Base-by-base conservation (phyloP, 441 rosid species). In the Populus hybrid region DNA sequence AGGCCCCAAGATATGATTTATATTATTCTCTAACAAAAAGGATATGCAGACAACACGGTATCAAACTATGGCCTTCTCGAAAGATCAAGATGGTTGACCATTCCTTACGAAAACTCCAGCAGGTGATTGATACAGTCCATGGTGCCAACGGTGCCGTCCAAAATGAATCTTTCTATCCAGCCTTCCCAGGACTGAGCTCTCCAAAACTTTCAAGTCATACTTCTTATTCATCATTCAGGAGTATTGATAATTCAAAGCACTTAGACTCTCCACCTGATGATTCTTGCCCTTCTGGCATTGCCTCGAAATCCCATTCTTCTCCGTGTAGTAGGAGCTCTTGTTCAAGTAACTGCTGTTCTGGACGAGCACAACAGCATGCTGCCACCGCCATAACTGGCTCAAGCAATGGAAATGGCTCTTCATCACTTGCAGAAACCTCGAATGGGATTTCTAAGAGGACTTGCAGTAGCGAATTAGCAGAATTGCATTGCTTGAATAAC, bases 391-490 rank as follows among this genome's bases (percentile, higher is more conserved):
- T 46, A 11, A 63, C 67, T 78, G 79, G 75, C 66, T 21, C 16
- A 36, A 79, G 66, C 75, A 38, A 66, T 66, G 82, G 82, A 72
- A 88, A 83, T 61, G 57, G 18, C 57, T 79, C 79, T 63, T 72
- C 79, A 40, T 72, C 79, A 40, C 24, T 74, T 78, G 76, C 70
- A 38, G 89, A 83, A 78, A 83, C 84, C 34, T 71, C 88, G 11
- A 81, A 78, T 34, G 83, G 78, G 59, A 63, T 78, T 76, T 82
- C 90, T 11, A 88, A 91, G 81, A 85, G 92, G 83, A 83, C 89
- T 69, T 71, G 66, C n/a, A 89, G 91, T 67, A 86, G 85, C 70
- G 46, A 40, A 10, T 40, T 40, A 40, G 94, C 82, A 38, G 92
- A 90, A 57, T 78, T 88, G 70, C 86, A 75, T n/a, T 79, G 79